Base-by-base conservation (phyloP, 371 early-diverging fungal species). In the Mortierella sp. region DNA sequence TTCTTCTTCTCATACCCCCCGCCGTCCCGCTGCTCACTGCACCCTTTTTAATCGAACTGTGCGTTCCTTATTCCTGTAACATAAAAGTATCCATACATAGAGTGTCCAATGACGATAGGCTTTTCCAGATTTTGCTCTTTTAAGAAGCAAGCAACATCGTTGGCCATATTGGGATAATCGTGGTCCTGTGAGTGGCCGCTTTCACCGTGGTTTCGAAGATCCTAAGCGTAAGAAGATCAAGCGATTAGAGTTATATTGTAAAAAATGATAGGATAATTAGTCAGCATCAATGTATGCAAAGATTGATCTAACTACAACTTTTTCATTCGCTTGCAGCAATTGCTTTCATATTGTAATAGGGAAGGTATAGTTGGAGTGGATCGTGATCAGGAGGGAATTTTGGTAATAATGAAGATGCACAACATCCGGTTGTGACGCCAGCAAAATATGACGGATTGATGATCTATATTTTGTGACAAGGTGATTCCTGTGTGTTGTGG, bases 191-290 rank as follows among this genome's bases (percentile, higher is more conserved):
- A 60, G 70, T 97, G 97, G 5, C 92, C 93, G 67, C 95, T 95
- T 35, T 95, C 96, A 37, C 98, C 98, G 77, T 98, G 98, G 84
- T 98, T 97, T 45, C 98, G 90, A 75, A 96, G 87, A 84, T 98
- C 98, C 91, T 91, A 51, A 1, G 12, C 18, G 32, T 37, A 45
- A 43, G 39, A 35, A 60, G 49, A 30, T 47, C 9, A 24, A 35
- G 55, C 16, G 22, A 49, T 47, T 20, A 22, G 9, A 52, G 24
- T 52, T 16, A 52, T 20, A 22, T 49, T 1, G 52, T 11, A 26
- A 18, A 35, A 35, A 14, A 22, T 45, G 62, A 26, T 20, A 30
- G 59, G 18, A 43, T 45, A 62, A 14, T 55, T 55, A 28, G 51
- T 60, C 39, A n/a, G 35, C 60, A 32, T n/a, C 5, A 8, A 51